Evolutionary conservation across 2,329 filamentous ascomycete genomes (phyloP), one percentile per base, ranked within the genome.

Genomic region (Fusarium cyanostomum): DNA sequence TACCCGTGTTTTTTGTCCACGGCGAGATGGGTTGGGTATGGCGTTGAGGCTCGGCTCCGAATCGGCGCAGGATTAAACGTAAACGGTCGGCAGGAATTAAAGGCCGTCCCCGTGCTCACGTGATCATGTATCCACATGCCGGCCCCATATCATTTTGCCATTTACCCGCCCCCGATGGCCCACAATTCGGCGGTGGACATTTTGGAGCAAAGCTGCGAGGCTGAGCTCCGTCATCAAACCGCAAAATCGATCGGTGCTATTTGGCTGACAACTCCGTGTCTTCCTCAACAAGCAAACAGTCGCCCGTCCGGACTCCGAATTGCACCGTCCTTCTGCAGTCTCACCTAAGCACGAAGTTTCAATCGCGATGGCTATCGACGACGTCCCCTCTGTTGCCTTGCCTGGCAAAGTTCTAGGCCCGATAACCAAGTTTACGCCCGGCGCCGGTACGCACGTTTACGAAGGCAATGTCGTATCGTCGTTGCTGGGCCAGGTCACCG

Each of bases 361-460:
- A 31, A 46, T 18, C 28, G 15, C 38, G 16, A 67, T 67, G 74
- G 74, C 77, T n/a, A 60, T 73, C 35, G 72, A 77, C 62, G 72
- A 73, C 41, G 43, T 75, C 16, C 78, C 82, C n/a, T 77, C 82
- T 64, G 74, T 92, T 68, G 91, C 89, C 52, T 84, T 96, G 43
- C 95, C 95, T 10, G 95, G 95, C 74, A 91, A 95, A 74, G 80
- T 88, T 41, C 86, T 99, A 35, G 94, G 91, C 27, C 79, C 89
- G 15, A 78, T 83, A 15, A 81, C 84, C 52, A 85, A 87, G 66
- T 94, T 90, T 77, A 78, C 84, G 35, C 85, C 92, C 26, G 94
- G 94, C 12, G 82, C 91, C 10, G 95, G 94, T 66, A 97, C 93
- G 0, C 92, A 98, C 76, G 82, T 96, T 66, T 85, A 92, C 78